Evolutionary conservation across 768 basidiomycete genomes (phyloP), one percentile per base, ranked within the genome.

Genomic region (Kwoniella sp.): DNA sequence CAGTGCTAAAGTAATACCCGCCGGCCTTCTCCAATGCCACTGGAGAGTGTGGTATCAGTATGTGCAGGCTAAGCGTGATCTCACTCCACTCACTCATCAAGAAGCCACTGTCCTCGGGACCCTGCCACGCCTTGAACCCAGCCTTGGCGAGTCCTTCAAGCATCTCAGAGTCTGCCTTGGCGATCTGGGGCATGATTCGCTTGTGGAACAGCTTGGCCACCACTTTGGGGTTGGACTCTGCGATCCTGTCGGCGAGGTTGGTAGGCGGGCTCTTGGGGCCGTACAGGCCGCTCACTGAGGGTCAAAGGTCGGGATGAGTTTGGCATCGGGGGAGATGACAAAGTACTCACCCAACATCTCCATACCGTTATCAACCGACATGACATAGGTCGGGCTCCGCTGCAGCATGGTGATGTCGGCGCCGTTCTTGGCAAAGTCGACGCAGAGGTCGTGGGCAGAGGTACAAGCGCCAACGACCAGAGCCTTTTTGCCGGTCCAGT

Each of bases 201-300:
- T 74, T 64, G 23, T 77, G 71, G 33, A 78, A 68, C 10, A 62
- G 43, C 48, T 76, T 76, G 50, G 61, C 57, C 32, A 77, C 48
- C 20, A 48, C 54, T 48, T 78, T 75, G 0, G 82, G 81, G 56
- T 79, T 78, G 3, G 78, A 79, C 1, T 79, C 79, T 53, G 66
- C 76, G 27, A 83, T 61, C 32, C 79, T 59, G 59, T 84, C 83
- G n/a, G 77, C 79, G 32, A 80, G 68, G 38, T 82, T 79, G 10
- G 74, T 69, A 0, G 80, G 77, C 3, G 81, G 80, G 0, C 72
- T 77, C n/a, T 71, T 75, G 59, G 82, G 82, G 28, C 69, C 71
- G 70, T 81, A 84, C 20, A 70, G 57, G 23, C 64, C 69, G 44
- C 50, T 40, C 11, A 66, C 64, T 58, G 26, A 5, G 2, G 25